A percentile compares a stretch with the other conserved stretches of the same genome.
These are phyloP conservation scores for Conoideocrella luteorostrata DNA, from an alignment of 2,329 filamentous ascomycete species.

Conservation along the genomic window DNA sequence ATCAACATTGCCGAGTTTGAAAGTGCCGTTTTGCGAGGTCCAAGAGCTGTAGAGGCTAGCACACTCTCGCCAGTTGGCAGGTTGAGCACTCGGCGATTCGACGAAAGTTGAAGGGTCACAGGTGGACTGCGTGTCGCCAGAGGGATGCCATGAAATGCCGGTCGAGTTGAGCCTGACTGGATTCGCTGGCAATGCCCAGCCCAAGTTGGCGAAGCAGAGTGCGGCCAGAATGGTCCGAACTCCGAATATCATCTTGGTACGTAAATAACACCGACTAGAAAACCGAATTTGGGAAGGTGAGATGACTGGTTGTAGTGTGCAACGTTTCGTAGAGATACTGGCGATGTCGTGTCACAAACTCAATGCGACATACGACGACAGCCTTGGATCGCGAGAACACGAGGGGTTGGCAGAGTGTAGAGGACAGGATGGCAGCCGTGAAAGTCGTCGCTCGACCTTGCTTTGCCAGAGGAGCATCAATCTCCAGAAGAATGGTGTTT, in stretches of 20 bases:
- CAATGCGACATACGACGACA: too few species aligned
- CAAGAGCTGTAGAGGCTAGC: constrained; percentile 25
- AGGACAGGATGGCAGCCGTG: too few species aligned
- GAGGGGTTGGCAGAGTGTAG: too few species aligned
- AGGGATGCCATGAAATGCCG: constrained; percentile 19
- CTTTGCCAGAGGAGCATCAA: too few species aligned
- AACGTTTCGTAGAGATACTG: too few species aligned
- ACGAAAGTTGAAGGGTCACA: constrained; percentile 21
- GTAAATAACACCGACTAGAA: too few species aligned
- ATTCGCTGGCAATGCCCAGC: not conserved
- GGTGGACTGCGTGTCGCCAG: constrained; percentile 15
- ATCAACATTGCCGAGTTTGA: constrained; percentile 16
- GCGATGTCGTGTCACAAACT: too few species aligned
- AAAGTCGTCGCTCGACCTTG: too few species aligned
- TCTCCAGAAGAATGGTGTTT: too few species aligned
- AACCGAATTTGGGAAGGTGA: not conserved
- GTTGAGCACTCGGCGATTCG: constrained; percentile 12
- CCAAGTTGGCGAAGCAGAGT: not conserved
- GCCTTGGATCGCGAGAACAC: too few species aligned
- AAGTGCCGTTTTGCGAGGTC: constrained; percentile 23
- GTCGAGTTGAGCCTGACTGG: constrained; percentile 11
- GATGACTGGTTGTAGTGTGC: not conserved
- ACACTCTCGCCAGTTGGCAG: constrained; percentile 25
- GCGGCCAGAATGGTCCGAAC: not conserved
- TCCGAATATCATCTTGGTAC: not conserved